phyloP scores from a whole-genome alignment of 495 filamentous ascomycete genomes.

The Xylaria flabelliformis region DNA sequence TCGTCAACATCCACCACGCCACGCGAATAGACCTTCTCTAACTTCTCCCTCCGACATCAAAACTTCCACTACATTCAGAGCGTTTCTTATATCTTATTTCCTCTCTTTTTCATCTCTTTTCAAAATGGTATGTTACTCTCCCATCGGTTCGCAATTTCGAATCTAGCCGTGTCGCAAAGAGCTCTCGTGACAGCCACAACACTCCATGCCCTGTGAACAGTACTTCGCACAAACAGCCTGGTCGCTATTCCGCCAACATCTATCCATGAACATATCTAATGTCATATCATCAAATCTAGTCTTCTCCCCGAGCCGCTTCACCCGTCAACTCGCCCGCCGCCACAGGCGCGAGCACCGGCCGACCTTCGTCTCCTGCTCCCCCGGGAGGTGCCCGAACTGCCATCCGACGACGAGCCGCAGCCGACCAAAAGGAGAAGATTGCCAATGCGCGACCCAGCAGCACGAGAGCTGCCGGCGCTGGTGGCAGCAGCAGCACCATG shows the following conservation, averaged over 20 bases:
- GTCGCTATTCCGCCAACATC: background rate
- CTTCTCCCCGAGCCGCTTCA: constrained; percentile 76
- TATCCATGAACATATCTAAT: background rate
- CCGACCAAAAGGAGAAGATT: constrained; percentile 92
- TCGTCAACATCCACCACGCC: constrained; percentile 11
- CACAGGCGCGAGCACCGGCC: constrained; percentile 69
- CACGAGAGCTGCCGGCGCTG: constrained; percentile 91
- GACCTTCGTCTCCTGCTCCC: constrained; percentile 83
- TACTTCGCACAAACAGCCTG: background rate
- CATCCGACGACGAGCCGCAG: constrained; percentile 90
- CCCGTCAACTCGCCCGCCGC: constrained; percentile 58
- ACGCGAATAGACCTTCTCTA: background rate
- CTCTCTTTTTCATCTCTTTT: constrained; percentile 21
- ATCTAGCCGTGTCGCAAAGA: constrained; percentile 8
- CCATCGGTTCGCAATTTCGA: background rate
- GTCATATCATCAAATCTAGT: constrained; percentile 49
- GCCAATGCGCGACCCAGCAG: constrained; percentile 89
- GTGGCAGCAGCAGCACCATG: constrained; percentile 97
- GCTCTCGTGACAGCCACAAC: constrained; percentile 1
- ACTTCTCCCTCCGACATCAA: background rate
- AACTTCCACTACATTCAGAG: background rate
- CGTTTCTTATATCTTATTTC: background rate
- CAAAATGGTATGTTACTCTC: constrained; percentile 20
- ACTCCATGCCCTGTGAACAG: background rate
- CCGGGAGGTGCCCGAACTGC: constrained; percentile 96